Evolutionary conservation across 2,329 filamentous ascomycete species (phyloP), one percentile per base, ranked within the genome.

Genomic region (Leptographium galeiforme): DNA sequence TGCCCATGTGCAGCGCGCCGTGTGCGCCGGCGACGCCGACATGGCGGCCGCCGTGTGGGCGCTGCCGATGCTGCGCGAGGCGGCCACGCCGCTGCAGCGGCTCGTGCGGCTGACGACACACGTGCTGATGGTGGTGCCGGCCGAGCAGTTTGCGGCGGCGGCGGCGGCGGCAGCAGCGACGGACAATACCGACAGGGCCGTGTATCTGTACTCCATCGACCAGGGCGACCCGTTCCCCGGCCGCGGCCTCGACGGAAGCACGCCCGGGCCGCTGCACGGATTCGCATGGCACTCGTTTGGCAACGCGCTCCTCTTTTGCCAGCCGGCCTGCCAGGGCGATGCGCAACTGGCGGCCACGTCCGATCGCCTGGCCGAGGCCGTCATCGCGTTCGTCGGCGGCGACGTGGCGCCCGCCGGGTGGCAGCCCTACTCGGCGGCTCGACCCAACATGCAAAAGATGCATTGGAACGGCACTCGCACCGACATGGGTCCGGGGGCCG

Each of bases 211-310:
- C 50, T 34, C 39, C 4, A 52, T 55, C 19, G 53, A 52, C 40
- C 25, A 50, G 11, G 45, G 32, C 10, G 53, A 55, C 30, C 53
- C 53, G 8, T 55, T 52, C n/a, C 45, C 50, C 8, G 53, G 53
- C 25, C 44, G 43, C 11, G 40, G 14, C n/a, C 34, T 38, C 12
- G 50, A 52, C 32, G 53, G 53, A 33, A 19, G 33, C 32, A 6
- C 46, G 3, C 50, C 53, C 16, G 41, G 41, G 2, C 41, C 41
- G 41, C 41, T 55, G 25, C 47, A 40, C 1, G 41, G 50, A n/a
- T 55, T 55, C 19, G 50, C 53, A 5, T 55, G 53, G 53, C 53
- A 55, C 53, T 52, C 53, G 16, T 52, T 55, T 41, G 53, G 53
- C 50, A 55, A 55, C 41, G 38, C 50, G 16, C 41, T 55, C 7